Evolutionary conservation across 2,329 filamentous ascomycete genomes (phyloP), one percentile per base, ranked within the genome.

Genomic region (Colletotrichum lupini): DNA sequence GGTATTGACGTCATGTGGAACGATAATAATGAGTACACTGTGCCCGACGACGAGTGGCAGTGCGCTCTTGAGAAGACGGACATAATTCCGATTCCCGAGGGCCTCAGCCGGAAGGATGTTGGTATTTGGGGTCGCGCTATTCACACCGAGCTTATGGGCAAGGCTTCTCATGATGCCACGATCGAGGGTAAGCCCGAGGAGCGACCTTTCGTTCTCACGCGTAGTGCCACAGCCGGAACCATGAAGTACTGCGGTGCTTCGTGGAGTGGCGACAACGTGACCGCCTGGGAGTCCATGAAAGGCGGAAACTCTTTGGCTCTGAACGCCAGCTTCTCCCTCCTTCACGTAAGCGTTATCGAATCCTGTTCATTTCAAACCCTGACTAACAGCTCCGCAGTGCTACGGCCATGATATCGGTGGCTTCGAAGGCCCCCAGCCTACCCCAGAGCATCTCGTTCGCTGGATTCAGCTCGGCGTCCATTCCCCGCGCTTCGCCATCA

Each of bases 1-100:
- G 92, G 92, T 1, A 92, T 94, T 68, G 92, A 94, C 76, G 92
- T 88, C 60, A 93, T 94, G 83, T 94, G 93, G 92, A 94, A 94
- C 76, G 92, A 94, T 79, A 94, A 94, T 81, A 94, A 94, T 76
- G 92, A 94, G 80, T 94, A 94, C 79, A 91, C 90, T 0, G 86
- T 93, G 3, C 87, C 90, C 0, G 85, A 89, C 73, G 92, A 94
- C 72, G 84, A 88, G 28, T 94, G 92, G 92, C 82, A 89, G 68
- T 88, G 91, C 64, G 88, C 89, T 0, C 83, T 93, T 0, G 86
- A 90, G 1, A 73, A 73, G 35, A 75, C 77, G 1, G 82, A 82
- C 1, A 79, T 86, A 2, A 67, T 73, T 8, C 75, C 80, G 0
- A 76, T 85, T 1, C 82, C 83, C 0, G 78, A 81, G 0, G 81